Evolutionary conservation across 768 basidiomycete species (phyloP).

Genomic region (Lactifluus subvellereus): DNA sequence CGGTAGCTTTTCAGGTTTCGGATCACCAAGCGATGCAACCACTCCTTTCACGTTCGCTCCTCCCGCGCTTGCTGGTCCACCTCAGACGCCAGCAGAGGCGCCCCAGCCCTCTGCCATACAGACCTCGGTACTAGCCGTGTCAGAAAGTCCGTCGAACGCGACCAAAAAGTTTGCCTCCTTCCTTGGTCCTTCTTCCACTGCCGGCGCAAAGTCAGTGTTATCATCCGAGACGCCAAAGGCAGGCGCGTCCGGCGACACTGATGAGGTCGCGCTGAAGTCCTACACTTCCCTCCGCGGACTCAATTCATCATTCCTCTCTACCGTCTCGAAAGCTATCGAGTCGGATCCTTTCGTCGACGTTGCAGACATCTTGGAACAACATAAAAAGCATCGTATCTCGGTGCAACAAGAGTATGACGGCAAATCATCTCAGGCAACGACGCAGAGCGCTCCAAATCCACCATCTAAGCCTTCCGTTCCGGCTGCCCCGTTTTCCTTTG

Average conservation of each 20-base stretch:
- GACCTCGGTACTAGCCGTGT: constrained; percentile 8
- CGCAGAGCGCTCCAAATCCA: not conserved
- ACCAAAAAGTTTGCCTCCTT: constrained; percentile 24
- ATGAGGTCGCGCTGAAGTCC: constrained; percentile 42
- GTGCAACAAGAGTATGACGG: constrained; percentile 53
- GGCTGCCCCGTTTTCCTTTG: not conserved
- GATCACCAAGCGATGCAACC: constrained; percentile 29
- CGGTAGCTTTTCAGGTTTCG: constrained; percentile 49
- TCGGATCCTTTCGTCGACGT: constrained; percentile 69
- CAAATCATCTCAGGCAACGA: constrained; percentile 17
- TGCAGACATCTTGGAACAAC: constrained; percentile 48
- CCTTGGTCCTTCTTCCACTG: constrained; percentile 17
- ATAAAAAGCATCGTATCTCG: constrained; percentile 48
- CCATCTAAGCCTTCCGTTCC: constrained; percentile 1
- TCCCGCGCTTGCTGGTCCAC: constrained; percentile 19
- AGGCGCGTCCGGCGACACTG: constrained; percentile 16
- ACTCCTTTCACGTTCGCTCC: constrained; percentile 39
- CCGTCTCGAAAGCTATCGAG: constrained; percentile 52
- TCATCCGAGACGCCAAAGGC: constrained; percentile 12
- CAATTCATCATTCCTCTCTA: constrained; percentile 57
- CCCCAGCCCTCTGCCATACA: not conserved
- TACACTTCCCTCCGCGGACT: constrained; percentile 69
- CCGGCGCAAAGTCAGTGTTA: constrained; percentile 11
- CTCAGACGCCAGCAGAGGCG: constrained; percentile 26
- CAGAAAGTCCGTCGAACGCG: constrained; percentile 24